phyloP scores from a whole-genome alignment of 495 filamentous ascomycete genomes.

The Clavariopsis aquatica region DNA sequence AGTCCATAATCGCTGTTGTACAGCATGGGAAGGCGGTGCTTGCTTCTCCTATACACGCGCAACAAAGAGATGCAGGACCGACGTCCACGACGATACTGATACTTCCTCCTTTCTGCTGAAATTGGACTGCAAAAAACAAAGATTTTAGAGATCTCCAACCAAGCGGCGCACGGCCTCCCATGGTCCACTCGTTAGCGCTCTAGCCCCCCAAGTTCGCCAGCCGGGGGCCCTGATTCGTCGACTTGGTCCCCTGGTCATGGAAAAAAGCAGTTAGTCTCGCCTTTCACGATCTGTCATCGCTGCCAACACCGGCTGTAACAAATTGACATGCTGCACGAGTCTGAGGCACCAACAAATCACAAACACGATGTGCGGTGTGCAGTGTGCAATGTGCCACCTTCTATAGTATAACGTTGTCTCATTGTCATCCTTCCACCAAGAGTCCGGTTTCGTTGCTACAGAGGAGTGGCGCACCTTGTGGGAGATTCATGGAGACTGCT shows the following conservation, averaged over 20 bases:
- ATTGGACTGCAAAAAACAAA: too few species aligned
- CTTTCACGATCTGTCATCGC: conserved; percentile 4
- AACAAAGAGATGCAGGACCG: too few species aligned
- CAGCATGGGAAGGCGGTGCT: too few species aligned
- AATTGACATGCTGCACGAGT: conserved; percentile 11
- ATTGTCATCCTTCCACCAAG: conserved; percentile 6
- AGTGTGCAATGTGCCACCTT: not conserved
- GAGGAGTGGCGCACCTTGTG: not conserved
- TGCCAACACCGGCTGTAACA: conserved; percentile 10
- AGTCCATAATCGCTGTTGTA: too few species aligned
- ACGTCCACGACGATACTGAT: too few species aligned
- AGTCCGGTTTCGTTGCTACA: not conserved
- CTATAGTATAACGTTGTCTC: too few species aligned
- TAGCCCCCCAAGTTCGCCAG: conserved; percentile 12
- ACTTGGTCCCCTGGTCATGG: not conserved
- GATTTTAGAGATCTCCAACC: too few species aligned
- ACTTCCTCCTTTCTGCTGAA: too few species aligned
- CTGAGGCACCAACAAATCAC: conserved; percentile 13
- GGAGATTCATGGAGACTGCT: not conserved
- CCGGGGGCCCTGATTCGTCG: not conserved
- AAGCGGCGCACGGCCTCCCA: not conserved
- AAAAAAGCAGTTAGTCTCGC: conserved; percentile 5
- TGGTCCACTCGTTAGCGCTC: conserved; percentile 4
- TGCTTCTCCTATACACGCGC: too few species aligned
- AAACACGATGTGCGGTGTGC: not conserved